Evolutionary conservation across 2,329 filamentous ascomycete genomes (phyloP), one percentile per base, ranked within the genome.

Genomic region (Diaporthe vexans): DNA sequence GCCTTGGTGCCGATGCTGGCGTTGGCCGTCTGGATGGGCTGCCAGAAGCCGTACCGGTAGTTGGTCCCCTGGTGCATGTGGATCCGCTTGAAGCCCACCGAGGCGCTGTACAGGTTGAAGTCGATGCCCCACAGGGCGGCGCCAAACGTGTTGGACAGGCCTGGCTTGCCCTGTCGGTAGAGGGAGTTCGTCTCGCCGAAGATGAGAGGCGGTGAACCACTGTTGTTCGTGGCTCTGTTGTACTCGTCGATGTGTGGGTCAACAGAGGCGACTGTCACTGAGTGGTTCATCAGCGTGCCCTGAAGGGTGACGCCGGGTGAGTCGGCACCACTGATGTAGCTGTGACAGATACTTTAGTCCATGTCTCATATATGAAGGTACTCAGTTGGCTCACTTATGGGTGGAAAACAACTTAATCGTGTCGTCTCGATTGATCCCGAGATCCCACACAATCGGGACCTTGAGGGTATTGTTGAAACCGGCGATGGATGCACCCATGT

Each of bases 1-100:
- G 91, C 83, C 78, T 91, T 92, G 26, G 90, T 92, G 19, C 90
- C 91, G 2, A 85, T 83, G 10, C 83, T 82, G 0, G 87, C 86
- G 19, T 84, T 83, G 65, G 83, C 79, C 0, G 90, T 91, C 6
- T 82, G 78, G 58, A 91, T 77, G 0, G 91, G 90, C 78, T 93
- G 91, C 91, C 91, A 92, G 61, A 85, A 83, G 74, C 85, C 85
- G 79, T 92, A 92, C 10, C 90, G 85, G 79, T 90, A 92, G 79
- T 91, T 86, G 19, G 89, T 91, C 15, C 91, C 91, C 83, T 89
- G 87, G 81, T 93, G 91, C 88, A 92, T 90, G 79, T 92, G 89
- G 3, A 90, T 85, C 26, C 91, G 86, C 58, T 83, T 83, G 81
- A 93, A 88, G 21, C 88, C 88, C 2, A 86, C 85, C 0, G 87